Base-by-base conservation (phyloP, 2,329 filamentous ascomycete genomes). In the Epichloe elymi region DNA sequence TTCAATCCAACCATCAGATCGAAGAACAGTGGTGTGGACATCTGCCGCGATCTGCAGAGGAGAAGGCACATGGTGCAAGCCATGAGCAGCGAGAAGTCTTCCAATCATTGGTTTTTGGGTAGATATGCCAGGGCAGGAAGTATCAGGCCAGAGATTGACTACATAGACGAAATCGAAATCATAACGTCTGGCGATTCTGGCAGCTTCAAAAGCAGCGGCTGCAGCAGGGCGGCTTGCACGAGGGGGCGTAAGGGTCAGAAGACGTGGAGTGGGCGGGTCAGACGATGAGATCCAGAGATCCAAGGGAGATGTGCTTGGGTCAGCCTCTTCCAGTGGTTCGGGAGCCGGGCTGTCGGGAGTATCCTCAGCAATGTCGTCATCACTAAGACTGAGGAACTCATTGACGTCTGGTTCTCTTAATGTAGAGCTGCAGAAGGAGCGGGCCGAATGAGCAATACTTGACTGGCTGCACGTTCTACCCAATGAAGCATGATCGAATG, bases 151-250 rank as follows among this genome's bases (percentile, higher is more conserved):
- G 14, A 81, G 64, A 55, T 76, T 79, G 55, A 80, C 72, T 33
- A 81, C 71, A 55, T 81, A 82, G 12, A 80, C 69, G 23, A 81
- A 66, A 55, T 79, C 75, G 49, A 82, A 79, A 49, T 76, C 69
- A 60, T 79, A 79, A 49, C 73, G 71, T 4, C 67, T 70, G 5
- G 78, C 78, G 39, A 82, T 77, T 35, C 74, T 68, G 1, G 76
- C 75, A 7, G 75, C 74, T 60, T 77, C 71, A 45, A 77, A 72
- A 7, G 77, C 77, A 3, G 75, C 76, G 0, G 69, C 65, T 17
- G 71, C 65, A 14, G 72, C 73, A 12, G 72, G 70, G 1, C 65
- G 65, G 50, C 64, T 71, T 19, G 66, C 63, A 35, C 70, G 65
- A 1, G 74, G 70, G n/a, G 73, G 71, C 2, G 68, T 67, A 8